Base-by-base conservation (phyloP, 768 basidiomycete genomes). In the Tephrocybe sp. region DNA sequence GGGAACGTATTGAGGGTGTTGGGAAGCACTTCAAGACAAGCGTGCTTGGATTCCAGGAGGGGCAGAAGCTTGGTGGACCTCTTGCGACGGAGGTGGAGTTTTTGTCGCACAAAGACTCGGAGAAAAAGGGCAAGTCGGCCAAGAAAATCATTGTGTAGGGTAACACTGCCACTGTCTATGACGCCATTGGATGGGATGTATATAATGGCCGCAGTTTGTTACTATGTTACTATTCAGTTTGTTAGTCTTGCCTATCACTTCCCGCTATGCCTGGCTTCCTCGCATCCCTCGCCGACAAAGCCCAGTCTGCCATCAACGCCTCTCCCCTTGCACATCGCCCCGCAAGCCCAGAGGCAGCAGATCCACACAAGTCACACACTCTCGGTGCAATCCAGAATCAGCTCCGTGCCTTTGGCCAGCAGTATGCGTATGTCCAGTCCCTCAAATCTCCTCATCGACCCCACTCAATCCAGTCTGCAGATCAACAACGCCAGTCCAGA, bases 51-150 rank as follows among this genome's bases (percentile, higher is more conserved):
- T 95, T 86, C 66, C 45, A 71, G 2, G 87, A 92, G 58, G 64
- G 72, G n/a, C 81, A 84, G 66, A 86, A 84, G 71, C 73, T 95
- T 46, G 81, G 79, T 39, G 89, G 90, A 20, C 86, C 93, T n/a
- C 77, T 95, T 66, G 88, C 93, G 56, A 95, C 93, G 5, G 94
- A 98, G 73, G 92, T 97, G 26, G 91, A 95, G 73, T 98, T 94
- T 67, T 68, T 91, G 69, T 92, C 90, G 62, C 93, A 96, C 76
- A 93, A 93, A 71, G 93, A 96, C 70, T 88, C 88, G 58, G 93
- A 95, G 78, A 93, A 87, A 81, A 96, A 95, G 76, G 88, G 88
- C 64, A 93, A 93, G 70, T 66, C 78, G 48, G 79, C 81, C 61
- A 87, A 81, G 78, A 93, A 91, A 76, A 87, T 90, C 48, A 63